A percentile compares a stretch with the other conserved stretches of the same genome.
These are phyloP conservation scores for Acanthamoeba sp. DNA, from an alignment of 208 protist species.

Conservation along the genomic window DNA sequence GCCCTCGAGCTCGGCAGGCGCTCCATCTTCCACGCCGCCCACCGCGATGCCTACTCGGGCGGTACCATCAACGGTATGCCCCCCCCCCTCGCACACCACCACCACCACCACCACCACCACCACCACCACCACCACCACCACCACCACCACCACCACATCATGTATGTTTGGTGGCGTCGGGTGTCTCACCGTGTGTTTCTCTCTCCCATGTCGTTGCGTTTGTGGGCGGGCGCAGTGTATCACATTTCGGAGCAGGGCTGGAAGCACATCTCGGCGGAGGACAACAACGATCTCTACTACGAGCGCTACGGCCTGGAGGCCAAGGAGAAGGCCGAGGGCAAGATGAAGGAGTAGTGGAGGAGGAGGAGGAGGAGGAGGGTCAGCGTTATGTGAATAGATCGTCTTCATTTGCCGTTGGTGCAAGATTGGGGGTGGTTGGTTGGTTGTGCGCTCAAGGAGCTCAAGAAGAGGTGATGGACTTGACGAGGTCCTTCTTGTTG, in stretches of 20 bases:
- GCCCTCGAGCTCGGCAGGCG: conserved; percentile 98
- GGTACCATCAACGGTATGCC: conserved; percentile 94
- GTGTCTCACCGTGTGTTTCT: neutral
- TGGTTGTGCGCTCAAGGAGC: too few relatives aligned
- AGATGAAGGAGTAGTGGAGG: conserved; percentile 15
- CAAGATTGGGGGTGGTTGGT: too few relatives aligned
- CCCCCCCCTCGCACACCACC: conserved; percentile 11
- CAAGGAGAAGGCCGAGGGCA: neutral
- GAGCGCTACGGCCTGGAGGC: neutral
- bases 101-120: too few relatives aligned
- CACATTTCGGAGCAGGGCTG: conserved; percentile 96
- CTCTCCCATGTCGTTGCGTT: conserved; percentile 18
- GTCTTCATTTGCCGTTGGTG: neutral
- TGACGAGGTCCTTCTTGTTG: conserved; percentile 74
- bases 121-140: neutral
- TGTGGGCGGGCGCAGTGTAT: conserved; percentile 91
- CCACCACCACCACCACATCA: too few relatives aligned
- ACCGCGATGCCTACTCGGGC: conserved; percentile 99
- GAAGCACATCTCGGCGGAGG: conserved; percentile 95
- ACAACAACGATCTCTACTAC: conserved; percentile 89
- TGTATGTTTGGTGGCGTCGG: neutral
- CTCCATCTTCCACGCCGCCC: conserved; percentile 99
- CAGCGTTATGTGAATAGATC: neutral
- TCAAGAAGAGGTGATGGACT: neutral
- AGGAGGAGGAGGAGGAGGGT: neutral